Evolutionary conservation across 768 basidiomycete genomes (phyloP), one percentile per base, ranked within the genome.

Genomic region (Podaxis rugospora): DNA sequence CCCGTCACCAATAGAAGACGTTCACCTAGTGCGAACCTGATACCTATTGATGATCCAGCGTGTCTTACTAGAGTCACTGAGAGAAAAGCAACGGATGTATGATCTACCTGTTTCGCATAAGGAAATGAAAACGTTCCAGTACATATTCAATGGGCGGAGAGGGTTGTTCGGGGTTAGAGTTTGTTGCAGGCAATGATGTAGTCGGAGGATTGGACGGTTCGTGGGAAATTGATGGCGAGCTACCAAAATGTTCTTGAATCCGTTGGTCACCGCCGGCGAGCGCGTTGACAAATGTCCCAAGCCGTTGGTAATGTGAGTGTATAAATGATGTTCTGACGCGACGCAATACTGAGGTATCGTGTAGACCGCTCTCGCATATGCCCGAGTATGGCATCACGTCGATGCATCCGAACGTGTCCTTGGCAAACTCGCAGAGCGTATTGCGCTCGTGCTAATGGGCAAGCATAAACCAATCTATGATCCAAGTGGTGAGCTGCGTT

Each of bases 401-500:
- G 90, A 96, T 67, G 95, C 95, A 11, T 82, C 90, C 9, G 91
- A 92, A 67, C 87, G 95, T 40, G 79, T 95, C n/a, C 81, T 98
- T 16, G 97, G 97, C 70, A 93, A 95, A 79, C 83, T 98, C 9
- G 95, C 97, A 5, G 89, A 92, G 67, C 83, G 93, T 37, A 97
- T 99, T 67, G 96, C 97, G 2, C 83, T 93, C 61, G 94, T 95
- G 35, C 82, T 99, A 50, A 98, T 98, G 96, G 97, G 96, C 70
- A 99, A 98, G 76, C 95, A 98, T 74, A 99, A 98, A 71, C 95
- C 96, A 5, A 93, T 95, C 42, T 98, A 92, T 68, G 94, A 98
- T 75, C 93, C 93, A 9, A 83, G 89, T 65, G 85, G 96, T 94
- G 63, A 61, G 89, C 76, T 5, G 42, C 35, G 11, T 62, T 28